A percentile compares a stretch with the other conserved stretches of the same genome.
phyloP scores from a whole-genome alignment of 495 filamentous ascomycete genomes.

The Stereocaulon alpinum region DNA sequence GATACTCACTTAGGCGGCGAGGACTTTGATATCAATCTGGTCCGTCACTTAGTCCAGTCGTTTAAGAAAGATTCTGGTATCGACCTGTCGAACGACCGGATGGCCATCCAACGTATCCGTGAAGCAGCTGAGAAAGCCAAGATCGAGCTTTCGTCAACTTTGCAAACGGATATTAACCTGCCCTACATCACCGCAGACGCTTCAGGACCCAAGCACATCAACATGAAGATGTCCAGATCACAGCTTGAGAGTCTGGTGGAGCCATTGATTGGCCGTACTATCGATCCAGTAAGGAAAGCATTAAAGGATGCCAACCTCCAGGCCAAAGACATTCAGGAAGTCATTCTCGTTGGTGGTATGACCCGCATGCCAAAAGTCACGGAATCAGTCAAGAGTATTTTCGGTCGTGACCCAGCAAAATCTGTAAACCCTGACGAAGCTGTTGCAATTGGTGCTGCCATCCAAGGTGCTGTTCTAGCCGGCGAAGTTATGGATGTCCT shows the following conservation, averaged over 20 bases:
- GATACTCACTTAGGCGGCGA: slow-evolving; percentile 97
- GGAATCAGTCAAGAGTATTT: slow-evolving; percentile 94
- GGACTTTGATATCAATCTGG: slow-evolving; percentile 94
- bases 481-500: slow-evolving; percentile 96
- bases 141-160: slow-evolving; percentile 94
- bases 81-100: slow-evolving; percentile 85
- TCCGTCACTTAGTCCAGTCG: slow-evolving; percentile 86
- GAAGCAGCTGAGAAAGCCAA: slow-evolving; percentile 99
- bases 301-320: slow-evolving; percentile 93
- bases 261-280: slow-evolving; percentile 74
- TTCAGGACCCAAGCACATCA: slow-evolving; percentile 94
- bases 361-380: slow-evolving; percentile 99
- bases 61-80: slow-evolving; percentile 96
- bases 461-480: slow-evolving; percentile 93
- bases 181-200: slow-evolving; percentile 97
- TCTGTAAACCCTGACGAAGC: slow-evolving; percentile 99
- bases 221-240: slow-evolving; percentile 82
- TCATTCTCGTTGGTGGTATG: slow-evolving; percentile 99
- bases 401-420: slow-evolving; percentile 96
- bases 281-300: slow-evolving; percentile 93
- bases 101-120: slow-evolving; percentile 98
- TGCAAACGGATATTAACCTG: slow-evolving; percentile 97
- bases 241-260: slow-evolving; percentile 90
- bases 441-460: slow-evolving; percentile 95
- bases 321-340: slow-evolving; percentile 94